Conservation (phyloP, 2,329 filamentous ascomycete species). For the Alternaria sp. region DNA sequence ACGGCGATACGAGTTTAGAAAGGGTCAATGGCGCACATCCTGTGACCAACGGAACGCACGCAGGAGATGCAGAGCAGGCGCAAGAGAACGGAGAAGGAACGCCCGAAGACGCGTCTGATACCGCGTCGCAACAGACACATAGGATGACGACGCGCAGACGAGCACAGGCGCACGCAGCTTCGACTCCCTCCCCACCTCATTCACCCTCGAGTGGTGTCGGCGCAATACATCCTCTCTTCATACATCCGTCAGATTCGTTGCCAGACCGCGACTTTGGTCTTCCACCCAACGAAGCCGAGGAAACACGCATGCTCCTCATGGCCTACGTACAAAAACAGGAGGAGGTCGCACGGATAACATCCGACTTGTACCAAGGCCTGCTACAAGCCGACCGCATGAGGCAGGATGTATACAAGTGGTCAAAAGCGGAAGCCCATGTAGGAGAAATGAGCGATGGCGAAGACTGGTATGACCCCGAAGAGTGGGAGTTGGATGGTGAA, state of each 20-base stretch:
- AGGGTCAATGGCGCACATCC: constrained; percentile 24
- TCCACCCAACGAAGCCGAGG: constrained; percentile 75
- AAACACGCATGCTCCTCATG: constrained; percentile 74
- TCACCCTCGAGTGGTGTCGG: constrained; percentile 57
- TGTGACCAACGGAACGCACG: constrained; percentile 30
- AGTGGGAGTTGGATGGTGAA: constrained; percentile 76
- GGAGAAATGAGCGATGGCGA: constrained; percentile 86
- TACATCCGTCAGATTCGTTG: constrained; percentile 65
- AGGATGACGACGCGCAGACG: constrained; percentile 63
- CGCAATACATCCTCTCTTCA: constrained; percentile 77
- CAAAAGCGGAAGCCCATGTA: constrained; percentile 77
- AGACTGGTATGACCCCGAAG: constrained; percentile 85
- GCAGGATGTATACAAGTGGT: constrained; percentile 74
- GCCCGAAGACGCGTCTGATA: constrained; percentile 50
- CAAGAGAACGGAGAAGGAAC: constrained; percentile 34
- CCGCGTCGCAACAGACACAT: constrained; percentile 52
- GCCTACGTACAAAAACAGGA: constrained; percentile 86
- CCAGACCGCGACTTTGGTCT: constrained; percentile 75
- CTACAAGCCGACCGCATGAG: constrained; percentile 75
- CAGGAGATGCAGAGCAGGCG: constrained; percentile 14
- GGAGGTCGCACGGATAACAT: constrained; percentile 75
- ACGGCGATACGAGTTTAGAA: constrained; percentile 12
- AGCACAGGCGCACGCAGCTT: constrained; percentile 57
- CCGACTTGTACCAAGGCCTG: constrained; percentile 72
- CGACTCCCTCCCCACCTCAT: constrained; percentile 48